phyloP scores from a whole-genome alignment of 2,329 filamentous ascomycete genomes.

The Colletotrichum cuscutae region DNA sequence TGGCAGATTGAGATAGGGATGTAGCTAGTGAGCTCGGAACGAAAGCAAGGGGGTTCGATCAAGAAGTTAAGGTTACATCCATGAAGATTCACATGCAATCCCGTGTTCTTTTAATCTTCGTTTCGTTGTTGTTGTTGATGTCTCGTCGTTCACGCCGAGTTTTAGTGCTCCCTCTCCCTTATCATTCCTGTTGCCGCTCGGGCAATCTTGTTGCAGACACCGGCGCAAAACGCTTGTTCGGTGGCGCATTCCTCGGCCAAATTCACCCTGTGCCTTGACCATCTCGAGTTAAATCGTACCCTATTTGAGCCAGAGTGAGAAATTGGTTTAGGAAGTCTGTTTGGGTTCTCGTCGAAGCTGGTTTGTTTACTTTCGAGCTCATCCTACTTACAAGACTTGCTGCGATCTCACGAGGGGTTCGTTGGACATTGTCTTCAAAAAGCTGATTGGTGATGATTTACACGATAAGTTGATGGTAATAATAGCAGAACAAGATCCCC shows the following conservation, averaged over 20 bases:
- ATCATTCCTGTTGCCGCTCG: conserved; percentile 34
- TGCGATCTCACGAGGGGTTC: not conserved
- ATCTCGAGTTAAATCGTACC: conserved; percentile 1
- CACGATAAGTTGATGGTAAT: not conserved
- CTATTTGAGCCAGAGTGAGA: conserved; percentile 9
- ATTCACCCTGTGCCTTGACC: conserved; percentile 34
- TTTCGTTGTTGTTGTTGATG: conserved; percentile 32
- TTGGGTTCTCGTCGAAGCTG: not conserved
- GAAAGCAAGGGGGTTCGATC: conserved; percentile 1
- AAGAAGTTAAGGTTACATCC: not conserved
- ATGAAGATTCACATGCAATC: conserved; percentile 25
- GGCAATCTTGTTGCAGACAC: conserved; percentile 35
- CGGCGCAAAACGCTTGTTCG: conserved; percentile 30
- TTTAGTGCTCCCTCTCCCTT: conserved; percentile 21
- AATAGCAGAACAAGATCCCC: not conserved
- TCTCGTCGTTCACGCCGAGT: conserved; percentile 16
- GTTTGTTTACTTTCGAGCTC: conserved; percentile 22
- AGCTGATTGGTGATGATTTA: not conserved
- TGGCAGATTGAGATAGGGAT: not conserved
- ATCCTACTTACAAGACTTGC: not conserved
- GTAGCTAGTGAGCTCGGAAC: not conserved
- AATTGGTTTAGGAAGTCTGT: conserved; percentile 23
- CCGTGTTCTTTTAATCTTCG: conserved; percentile 26
- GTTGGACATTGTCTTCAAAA: not conserved
- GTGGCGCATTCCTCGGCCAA: conserved; percentile 34